phyloP scores from a whole-genome alignment of 2,329 filamentous ascomycete genomes.

The Aureobasidium sp. region DNA sequence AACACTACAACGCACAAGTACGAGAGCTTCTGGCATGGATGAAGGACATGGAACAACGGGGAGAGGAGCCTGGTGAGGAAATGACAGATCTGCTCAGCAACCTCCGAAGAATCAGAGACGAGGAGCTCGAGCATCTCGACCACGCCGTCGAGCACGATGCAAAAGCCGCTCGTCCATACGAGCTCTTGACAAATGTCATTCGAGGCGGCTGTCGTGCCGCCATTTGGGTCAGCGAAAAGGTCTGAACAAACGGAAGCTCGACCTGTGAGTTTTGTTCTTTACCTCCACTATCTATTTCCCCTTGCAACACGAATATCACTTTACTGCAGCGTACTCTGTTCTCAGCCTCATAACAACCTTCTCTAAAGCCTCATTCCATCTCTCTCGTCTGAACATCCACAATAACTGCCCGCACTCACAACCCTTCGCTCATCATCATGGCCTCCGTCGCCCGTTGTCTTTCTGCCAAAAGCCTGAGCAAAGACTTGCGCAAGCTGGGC shows the following conservation, averaged over 20 bases:
- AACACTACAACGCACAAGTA: slow-evolving; percentile 92
- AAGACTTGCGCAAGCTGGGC: not conserved
- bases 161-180: slow-evolving; percentile 82
- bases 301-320: not conserved
- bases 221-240: slow-evolving; percentile 81
- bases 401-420: not conserved
- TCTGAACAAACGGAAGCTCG: slow-evolving; percentile 37
- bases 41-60: slow-evolving; percentile 63
- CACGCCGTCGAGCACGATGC: slow-evolving; percentile 91
- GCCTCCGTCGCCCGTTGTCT: not conserved
- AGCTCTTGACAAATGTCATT: slow-evolving; percentile 79
- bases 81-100: slow-evolving; percentile 64
- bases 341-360: not conserved
- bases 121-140: slow-evolving; percentile 94
- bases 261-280: not conserved
- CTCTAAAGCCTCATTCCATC: not conserved
- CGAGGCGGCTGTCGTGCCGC: slow-evolving; percentile 83
- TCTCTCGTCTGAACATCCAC: not conserved
- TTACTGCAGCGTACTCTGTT: not conserved
- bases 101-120: slow-evolving; percentile 79
- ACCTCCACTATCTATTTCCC: not conserved
- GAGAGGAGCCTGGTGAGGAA: slow-evolving; percentile 75
- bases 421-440: not conserved
- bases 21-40: slow-evolving; percentile 75
- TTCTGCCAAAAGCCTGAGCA: not conserved